Percentiles rank a stretch among this genome's conserved stretches.
These are phyloP conservation scores for Saprolegnia parasitica DNA, from an alignment of 352 stramenopile genomes.

Conservation along the genomic window DNA sequence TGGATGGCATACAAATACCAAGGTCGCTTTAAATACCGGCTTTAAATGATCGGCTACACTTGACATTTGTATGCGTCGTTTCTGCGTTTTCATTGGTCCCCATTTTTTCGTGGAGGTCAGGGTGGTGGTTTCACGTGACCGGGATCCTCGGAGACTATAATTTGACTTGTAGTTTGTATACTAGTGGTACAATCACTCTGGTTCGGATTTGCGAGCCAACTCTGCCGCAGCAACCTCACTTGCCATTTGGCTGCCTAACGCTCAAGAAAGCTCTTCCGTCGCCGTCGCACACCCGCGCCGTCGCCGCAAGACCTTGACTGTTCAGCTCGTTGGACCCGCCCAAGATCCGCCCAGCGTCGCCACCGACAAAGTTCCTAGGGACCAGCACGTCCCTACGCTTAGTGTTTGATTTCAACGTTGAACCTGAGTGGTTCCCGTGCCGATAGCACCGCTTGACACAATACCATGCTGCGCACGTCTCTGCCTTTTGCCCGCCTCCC, in stretches of 20 bases:
- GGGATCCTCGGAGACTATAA: conserved; percentile 28
- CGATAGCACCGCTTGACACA: conserved; percentile 27
- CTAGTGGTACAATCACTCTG: neutral
- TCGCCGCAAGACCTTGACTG: conserved; percentile 29
- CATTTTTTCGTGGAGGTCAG: neutral
- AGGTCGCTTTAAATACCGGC: neutral
- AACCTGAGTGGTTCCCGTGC: conserved; percentile 31
- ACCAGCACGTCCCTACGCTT: conserved; percentile 29
- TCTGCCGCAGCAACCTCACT: neutral
- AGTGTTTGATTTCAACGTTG: conserved; percentile 31
- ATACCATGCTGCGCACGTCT: conserved; percentile 25
- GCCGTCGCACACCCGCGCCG: neutral
- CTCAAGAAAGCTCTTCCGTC: conserved; percentile 28
- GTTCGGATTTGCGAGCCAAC: neutral
- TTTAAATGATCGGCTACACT: neutral
- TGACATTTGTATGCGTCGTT: neutral
- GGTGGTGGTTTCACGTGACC: conserved; percentile 8
- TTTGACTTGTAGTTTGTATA: conserved; percentile 27
- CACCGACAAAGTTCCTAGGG: conserved; percentile 4
- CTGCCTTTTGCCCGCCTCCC: conserved; percentile 29
- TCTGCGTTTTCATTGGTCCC: neutral
- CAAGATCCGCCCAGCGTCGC: conserved; percentile 25
- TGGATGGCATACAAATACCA: neutral
- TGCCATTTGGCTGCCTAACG: conserved; percentile 31
- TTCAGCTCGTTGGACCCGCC: conserved; percentile 28